Evolutionary conservation across 495 filamentous ascomycete genomes (phyloP).

Genomic region (Penicillium lagena): DNA sequence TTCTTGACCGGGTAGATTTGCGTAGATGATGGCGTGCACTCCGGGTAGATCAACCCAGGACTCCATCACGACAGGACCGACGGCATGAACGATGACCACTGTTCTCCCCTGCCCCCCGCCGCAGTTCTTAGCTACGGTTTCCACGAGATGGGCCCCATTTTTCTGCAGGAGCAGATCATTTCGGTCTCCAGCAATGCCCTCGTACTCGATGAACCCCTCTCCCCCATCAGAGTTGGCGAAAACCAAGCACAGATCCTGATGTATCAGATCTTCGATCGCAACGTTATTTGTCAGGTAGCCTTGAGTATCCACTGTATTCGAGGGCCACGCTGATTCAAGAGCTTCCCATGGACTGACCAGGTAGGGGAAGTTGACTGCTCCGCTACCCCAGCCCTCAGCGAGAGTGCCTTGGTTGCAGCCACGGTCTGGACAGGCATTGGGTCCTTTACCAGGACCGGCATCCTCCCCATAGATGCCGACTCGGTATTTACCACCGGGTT

Average conservation of each 20-base stretch:
- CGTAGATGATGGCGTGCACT: constrained; percentile 77
- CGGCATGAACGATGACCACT: constrained; percentile 83
- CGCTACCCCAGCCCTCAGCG: constrained; percentile 84
- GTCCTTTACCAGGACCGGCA: constrained; percentile 59
- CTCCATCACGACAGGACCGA: constrained; percentile 83
- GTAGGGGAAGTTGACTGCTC: constrained; percentile 82
- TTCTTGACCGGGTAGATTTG: constrained; percentile 86
- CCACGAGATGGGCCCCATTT: constrained; percentile 66
- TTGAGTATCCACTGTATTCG: constrained; percentile 51
- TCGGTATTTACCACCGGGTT: constrained; percentile 35
- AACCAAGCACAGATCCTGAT: constrained; percentile 61
- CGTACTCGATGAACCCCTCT: constrained; percentile 57
- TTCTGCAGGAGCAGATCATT: constrained; percentile 75
- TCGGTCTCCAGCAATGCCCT: constrained; percentile 71
- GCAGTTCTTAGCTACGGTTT: constrained; percentile 64
- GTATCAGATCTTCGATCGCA: constrained; percentile 24
- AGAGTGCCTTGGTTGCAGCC: constrained; percentile 80
- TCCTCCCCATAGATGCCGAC: constrained; percentile 86
- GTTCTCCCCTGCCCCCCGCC: constrained; percentile 60
- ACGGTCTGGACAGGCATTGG: constrained; percentile 71
- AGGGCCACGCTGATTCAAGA: constrained; percentile 53
- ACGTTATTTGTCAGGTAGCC: constrained; percentile 55
- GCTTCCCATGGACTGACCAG: constrained; percentile 66
- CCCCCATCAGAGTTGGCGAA: constrained; percentile 58
- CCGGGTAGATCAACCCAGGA: constrained; percentile 74